Base-by-base conservation (phyloP, 371 early-diverging fungal genomes). In the Apophysomyces ossiformis region DNA sequence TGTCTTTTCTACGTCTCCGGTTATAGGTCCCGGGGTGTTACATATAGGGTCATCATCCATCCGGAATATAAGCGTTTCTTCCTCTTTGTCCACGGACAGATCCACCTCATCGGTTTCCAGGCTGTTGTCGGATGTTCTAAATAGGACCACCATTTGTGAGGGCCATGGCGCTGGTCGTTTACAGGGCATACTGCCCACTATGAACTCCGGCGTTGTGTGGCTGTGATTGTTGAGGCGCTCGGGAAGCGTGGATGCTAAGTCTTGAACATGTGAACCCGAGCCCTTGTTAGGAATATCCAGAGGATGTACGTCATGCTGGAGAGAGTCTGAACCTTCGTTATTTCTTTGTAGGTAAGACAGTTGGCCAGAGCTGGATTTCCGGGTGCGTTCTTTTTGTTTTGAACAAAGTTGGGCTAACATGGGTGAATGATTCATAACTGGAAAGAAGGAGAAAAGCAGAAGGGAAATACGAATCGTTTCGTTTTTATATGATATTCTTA, bases 11-110 rank as follows among this genome's bases (percentile, higher is more conserved):
- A 26, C 32, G 32, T 26, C 32, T 26, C 32, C 32, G 32, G 32
- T 26, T 26, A 26, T 1, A 26, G 1, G 32, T 26, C 32, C 32
- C 2, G 32, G 32, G 32, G 32, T 26, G 93, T 93, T 32, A 98
- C 98, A 7, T 21, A 11, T 50, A 6, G 54, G 35, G 21, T 50
- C 54, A 21, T 50, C 54, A 50, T 50, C 54, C 54, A 50, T 50
- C 21, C 21, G 21, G 21, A 50, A 50, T 16, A 50, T 21, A 50
- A 50, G 54, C 8, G 4, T 50, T 21, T 50, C 54, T 16, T 50
- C 54, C 5, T 8, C n/a, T 9, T 16, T 26, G 4, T 50, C 54
- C 54, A 50, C 1, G 21, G 54, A 21, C 0, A 21, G 9, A 0
- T 50, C 54, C 35, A n/a, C 2, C 9, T 50, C 54, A 16, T 7